A percentile compares a stretch with the other conserved stretches of the same genome.
Evolutionary conservation across 2,329 filamentous ascomycete genomes (phyloP).

Genomic region (Aspergillus fumigatiaffinis): DNA sequence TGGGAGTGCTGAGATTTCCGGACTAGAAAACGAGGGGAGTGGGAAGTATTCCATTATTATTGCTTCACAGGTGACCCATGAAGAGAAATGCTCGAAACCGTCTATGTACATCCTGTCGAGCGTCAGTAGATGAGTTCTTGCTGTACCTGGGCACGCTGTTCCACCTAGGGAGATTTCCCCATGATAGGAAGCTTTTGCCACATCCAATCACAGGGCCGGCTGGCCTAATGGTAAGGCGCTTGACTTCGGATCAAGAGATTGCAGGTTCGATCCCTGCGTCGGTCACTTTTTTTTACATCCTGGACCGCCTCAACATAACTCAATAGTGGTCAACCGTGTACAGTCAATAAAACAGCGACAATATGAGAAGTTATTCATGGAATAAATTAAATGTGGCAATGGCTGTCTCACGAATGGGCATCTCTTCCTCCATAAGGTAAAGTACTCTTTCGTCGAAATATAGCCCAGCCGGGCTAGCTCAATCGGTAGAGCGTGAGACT

Average conservation of each 20-base stretch:
- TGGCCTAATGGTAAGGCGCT: conserved; percentile 49
- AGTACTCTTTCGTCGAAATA: background rate
- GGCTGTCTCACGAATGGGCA: background rate
- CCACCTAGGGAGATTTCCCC: too few species aligned
- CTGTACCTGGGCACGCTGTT: too few species aligned
- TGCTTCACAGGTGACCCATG: background rate
- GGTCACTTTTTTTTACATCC: conserved; percentile 20
- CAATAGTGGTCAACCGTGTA: too few species aligned
- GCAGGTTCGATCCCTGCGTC: conserved; percentile 39
- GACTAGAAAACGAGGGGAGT: background rate
- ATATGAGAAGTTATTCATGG: background rate
- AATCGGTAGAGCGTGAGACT: conserved; percentile 51
- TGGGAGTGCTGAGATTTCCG: background rate
- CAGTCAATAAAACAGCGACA: too few species aligned
- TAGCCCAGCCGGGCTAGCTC: conserved; percentile 44
- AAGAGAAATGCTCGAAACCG: background rate
- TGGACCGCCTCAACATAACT: too few species aligned
- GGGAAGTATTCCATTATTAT: background rate
- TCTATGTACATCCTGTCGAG: too few species aligned
- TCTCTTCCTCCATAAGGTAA: background rate
- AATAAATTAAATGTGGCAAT: background rate
- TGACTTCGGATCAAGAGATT: conserved; percentile 43
- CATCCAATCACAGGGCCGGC: conserved; percentile 28
- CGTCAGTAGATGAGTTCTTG: too few species aligned
- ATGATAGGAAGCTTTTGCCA: background rate